Evolutionary conservation across 257 asterid genomes (phyloP).

Genomic region (Fraxinus pennsylvanica): DNA sequence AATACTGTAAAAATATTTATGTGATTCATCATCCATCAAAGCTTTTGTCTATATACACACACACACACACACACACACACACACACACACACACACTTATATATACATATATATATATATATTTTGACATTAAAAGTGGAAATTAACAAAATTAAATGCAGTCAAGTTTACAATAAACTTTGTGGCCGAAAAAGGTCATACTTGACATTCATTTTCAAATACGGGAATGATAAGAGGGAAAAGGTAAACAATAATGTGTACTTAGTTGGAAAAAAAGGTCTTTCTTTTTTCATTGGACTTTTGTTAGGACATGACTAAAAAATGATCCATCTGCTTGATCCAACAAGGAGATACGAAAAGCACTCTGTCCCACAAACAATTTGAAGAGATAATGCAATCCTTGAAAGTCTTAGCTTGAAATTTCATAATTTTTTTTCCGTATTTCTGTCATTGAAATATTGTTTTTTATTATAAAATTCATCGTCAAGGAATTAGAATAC

Average conservation of each 20-base stretch:
- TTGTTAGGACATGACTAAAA: neutral
- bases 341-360: neutral
- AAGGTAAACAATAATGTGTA: neutral
- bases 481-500: neutral
- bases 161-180: too few species aligned
- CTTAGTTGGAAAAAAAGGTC: neutral
- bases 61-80: too few species aligned
- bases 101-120: too few species aligned
- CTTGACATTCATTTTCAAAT: too few species aligned
- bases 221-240: too few species aligned
- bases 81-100: too few species aligned
- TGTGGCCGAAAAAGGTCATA: too few species aligned
- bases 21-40: too few species aligned
- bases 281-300: neutral
- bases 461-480: neutral
- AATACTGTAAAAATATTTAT: too few species aligned
- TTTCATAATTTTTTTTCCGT: neutral
- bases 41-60: too few species aligned
- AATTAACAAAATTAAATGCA: too few species aligned
- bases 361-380: neutral
- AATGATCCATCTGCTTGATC: neutral
- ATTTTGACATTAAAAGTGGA: too few species aligned
- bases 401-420: neutral
- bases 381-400: neutral
- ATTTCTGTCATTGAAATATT: neutral